Evolutionary conservation across 2,329 filamentous ascomycete species (phyloP).

Genomic region (Cordyceps farinosa): DNA sequence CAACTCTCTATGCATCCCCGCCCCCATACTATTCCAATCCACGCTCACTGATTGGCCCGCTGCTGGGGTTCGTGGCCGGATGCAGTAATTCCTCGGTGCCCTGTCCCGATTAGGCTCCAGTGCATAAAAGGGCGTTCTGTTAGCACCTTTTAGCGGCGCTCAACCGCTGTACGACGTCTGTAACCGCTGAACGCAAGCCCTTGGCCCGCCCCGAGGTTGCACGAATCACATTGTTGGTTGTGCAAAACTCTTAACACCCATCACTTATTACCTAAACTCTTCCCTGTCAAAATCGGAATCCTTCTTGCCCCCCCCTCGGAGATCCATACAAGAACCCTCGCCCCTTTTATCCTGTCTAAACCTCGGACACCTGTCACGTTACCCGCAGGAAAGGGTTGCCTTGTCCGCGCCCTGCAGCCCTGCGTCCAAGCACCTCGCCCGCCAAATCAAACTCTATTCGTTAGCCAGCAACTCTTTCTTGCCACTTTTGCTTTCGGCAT

Average conservation of each 20-base stretch:
- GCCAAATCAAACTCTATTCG: constrained; percentile 8
- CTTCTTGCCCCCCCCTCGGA: no score
- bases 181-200: background rate
- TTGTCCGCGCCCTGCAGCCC: background rate
- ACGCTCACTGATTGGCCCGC: constrained; percentile 1
- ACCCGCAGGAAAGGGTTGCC: no score
- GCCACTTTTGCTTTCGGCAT: background rate
- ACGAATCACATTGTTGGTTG: background rate
- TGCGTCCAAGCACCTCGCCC: constrained; percentile 5
- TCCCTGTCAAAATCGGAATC: background rate
- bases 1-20: background rate
- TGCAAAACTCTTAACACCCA: no score
- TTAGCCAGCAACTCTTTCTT: no score
- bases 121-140: background rate
- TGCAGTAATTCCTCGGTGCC: constrained; percentile 10
- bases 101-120: background rate
- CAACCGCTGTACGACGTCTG: background rate
- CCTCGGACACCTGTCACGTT: background rate
- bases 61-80: constrained; percentile 7
- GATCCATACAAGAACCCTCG: background rate
- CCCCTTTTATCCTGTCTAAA: background rate
- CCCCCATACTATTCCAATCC: background rate
- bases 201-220: no score
- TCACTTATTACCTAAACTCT: background rate
- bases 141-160: background rate